These are phyloP conservation scores for Penicillium sp. DNA, from an alignment of 2,329 filamentous ascomycete species.

Conservation along the genomic window DNA sequence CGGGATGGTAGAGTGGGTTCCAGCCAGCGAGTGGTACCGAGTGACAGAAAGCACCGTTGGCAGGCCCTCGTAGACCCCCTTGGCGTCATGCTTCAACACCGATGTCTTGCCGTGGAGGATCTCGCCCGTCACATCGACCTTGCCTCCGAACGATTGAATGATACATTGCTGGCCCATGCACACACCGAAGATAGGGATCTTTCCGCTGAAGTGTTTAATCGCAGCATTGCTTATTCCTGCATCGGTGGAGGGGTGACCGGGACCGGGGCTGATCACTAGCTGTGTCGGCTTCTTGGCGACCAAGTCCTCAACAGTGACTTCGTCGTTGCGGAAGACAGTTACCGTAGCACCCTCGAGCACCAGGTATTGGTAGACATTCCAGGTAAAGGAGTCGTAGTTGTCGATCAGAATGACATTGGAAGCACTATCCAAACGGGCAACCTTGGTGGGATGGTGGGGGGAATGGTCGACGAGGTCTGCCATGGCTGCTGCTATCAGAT, in stretches of 20 bases:
- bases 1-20: conserved; percentile 85
- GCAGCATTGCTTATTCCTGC: conserved; percentile 92
- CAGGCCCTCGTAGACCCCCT: conserved; percentile 87
- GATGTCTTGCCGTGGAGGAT: conserved; percentile 98
- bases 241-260: conserved; percentile 88
- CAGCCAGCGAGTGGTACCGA: conserved; percentile 93
- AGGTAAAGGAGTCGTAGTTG: conserved; percentile 99
- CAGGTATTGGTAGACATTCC: conserved; percentile 99
- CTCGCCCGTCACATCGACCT: conserved; percentile 90
- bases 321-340: conserved; percentile 88
- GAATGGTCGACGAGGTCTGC: conserved; percentile 75
- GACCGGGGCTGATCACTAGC: conserved; percentile 91
- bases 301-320: conserved; percentile 83
- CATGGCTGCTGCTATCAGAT: conserved; percentile 33
- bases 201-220: conserved; percentile 88
- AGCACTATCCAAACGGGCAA: conserved; percentile 73
- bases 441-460: conserved; percentile 74
- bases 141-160: conserved; percentile 88
- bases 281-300: conserved; percentile 86
- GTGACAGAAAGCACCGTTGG: conserved; percentile 84
- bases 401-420: conserved; percentile 94
- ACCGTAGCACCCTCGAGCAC: conserved; percentile 93
- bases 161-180: conserved; percentile 99
- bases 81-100: conserved; percentile 81
- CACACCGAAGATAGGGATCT: conserved; percentile 94